Base-by-base conservation (phyloP, 2,329 filamentous ascomycete genomes). In the Epichloe scottii region DNA sequence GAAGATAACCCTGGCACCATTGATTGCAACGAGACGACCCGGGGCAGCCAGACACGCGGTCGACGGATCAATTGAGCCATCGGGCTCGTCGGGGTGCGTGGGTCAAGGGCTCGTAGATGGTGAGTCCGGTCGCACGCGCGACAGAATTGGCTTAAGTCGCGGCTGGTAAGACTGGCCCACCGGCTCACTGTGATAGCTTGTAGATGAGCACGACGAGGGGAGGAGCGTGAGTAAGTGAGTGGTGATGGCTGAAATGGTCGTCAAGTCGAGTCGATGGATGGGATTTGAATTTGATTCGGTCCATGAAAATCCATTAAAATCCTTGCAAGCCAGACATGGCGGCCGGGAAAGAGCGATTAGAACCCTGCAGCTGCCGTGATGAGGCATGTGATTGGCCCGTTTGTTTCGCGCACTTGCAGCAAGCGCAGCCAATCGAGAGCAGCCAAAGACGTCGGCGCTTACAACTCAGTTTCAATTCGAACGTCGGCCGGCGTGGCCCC, bases 301-400 rank as follows among this genome's bases (percentile, higher is more conserved):
- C 37, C 51, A 34, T 19, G 2, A 14, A n/a, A n/a, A 38, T 39
- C 17, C 8, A 17, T 30, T 11, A 30, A 3, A 23, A 49, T 35
- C 48, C 51, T n/a, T 51, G 48, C 45, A 12, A 38, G 37, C 30
- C 45, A 39, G 46, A 42, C 39, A 44, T 39, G 44, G 53, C 51
- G 43, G 30, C 45, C 50, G 52, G 50, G 54, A 56, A 52, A 57
- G 56, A 58, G 63, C 64, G 63, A 67, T 64, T 62, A 62, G 57
- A 62, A 58, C 65, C 66, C 57, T 67, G 66, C 33, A 44, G 44
- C 47, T 4, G 57, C 54, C 55, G 65, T 68, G 66, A 67, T 67
- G 57, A 55, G 49, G 51, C 53, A 54, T 55, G 56, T 62, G 56
- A 67, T 68, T 68, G 66, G 66, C 53, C 55, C 51, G 48, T 54